Evolutionary conservation across 148 eudicot species (phyloP), one percentile per base, ranked within the genome.

Genomic region (Amaranthus cruentus): DNA sequence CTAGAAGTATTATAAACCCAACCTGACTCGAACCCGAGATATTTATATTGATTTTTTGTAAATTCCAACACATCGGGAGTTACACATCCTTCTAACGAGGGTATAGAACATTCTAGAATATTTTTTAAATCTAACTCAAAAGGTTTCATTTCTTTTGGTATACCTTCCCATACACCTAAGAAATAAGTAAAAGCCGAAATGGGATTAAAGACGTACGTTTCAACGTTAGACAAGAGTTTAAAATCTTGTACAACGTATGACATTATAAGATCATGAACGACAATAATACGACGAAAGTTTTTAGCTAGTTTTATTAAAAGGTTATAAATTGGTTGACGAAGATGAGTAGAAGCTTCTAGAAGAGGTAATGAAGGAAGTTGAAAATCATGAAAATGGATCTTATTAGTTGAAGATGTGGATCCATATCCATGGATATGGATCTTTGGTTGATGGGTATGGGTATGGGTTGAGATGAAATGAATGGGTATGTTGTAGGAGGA

Each of bases 331-430:
- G 85, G 90, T 8, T 63, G 21, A 1, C 81, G 80, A 5, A 90
- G 84, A 0, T 76, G 67, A 6, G 69, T 7, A 0, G 81, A 47
- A 4, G 85, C 77, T 0, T 69, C 48, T 57, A 79, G 76, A n/a
- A 81, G 76, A 4, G 89, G 87, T 13, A 59, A 76, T 2, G 80
- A 10, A 13, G 79, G 89, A 50, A 78, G 79, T 7, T 76, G 73
- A 58, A 85, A 73, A 52, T 83, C 87, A 58, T 87, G 93, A 73
- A 88, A 83, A 13, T 78, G 81, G 70, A 87, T 60, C 6, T 70
- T 51, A 56, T 68, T 44, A 4, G 64, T 46, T 60, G 6, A 5
- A 77, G 63, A 6, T 11, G 9, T 47, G 9, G 77, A 80, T 66
- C 74, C 75, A 66, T 69, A 70, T 42, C 74, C 69, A 10, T 79